Evolutionary conservation across 306 rosid genomes (phyloP), one percentile per base, ranked within the genome.

Genomic region (Trichosanthes cucumerina): DNA sequence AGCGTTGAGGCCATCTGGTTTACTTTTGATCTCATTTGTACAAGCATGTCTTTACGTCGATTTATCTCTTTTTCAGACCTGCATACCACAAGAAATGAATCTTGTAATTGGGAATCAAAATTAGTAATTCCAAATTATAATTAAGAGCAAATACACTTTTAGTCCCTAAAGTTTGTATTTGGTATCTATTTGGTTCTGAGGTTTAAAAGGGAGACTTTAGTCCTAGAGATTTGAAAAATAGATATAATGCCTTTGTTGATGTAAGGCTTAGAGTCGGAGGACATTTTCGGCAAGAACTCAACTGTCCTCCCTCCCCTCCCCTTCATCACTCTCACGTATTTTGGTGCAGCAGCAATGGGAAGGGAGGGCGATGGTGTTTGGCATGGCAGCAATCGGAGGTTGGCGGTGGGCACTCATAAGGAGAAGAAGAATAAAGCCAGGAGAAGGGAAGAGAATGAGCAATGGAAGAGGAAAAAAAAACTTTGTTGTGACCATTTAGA

Each of bases 1-100:
- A 86, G 81, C 21, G 73, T 73, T 62, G 87, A 31, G 56, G 89
- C 83, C 87, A 86, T 79, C 83, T 86, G 80, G 52, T 82, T 78
- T 10, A 76, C 82, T 84, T 79, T 79, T 38, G 81, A 70, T 59
- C 83, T 79, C 79, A 86, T 31, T 72, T 78, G 66, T 2, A 53
- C n/a, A 46, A 86, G 81, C 76, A 59, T 76, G 23, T 81, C 89
- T 76, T 79, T 80, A 47, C 80, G 84, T 15, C 82, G 82, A 71
- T 81, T 81, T 54, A 64, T 79, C 76, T 86, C 89, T 63, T 76
- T 86, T 34, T 71, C 85, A 12, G 82, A 19, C 68, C 85, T 86
- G 87, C 59, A 71, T 39, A 34, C 47, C 79, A 79, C 34, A 54
- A 14, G 19, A 54, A n/a, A 76, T 31, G 21, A 65, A 64, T 16